Evolutionary conservation across 257 asterid genomes (phyloP).

Genomic region (Capsicum chinense): DNA sequence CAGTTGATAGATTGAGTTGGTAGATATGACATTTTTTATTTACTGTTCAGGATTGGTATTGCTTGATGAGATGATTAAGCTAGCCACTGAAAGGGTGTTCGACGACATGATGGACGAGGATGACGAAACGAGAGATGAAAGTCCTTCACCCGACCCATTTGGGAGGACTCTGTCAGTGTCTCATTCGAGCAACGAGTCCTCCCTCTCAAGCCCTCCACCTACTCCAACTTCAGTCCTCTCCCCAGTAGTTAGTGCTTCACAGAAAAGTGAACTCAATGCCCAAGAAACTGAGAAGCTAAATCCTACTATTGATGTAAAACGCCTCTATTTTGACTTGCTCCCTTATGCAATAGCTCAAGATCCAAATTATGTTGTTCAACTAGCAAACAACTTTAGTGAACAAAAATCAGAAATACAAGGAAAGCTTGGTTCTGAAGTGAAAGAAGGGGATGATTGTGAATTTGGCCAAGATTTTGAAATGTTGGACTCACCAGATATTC

Average conservation of each 20-base stretch:
- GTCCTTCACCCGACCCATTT: conserved; percentile 46
- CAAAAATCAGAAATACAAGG: conserved; percentile 22
- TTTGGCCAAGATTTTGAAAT: conserved; percentile 17
- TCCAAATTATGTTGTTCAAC: conserved; percentile 40
- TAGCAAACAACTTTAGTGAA: conserved; percentile 31
- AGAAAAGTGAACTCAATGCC: conserved; percentile 49
- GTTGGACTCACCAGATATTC: conserved; percentile 34
- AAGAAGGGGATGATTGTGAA: conserved; percentile 22
- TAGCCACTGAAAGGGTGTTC: conserved; percentile 69
- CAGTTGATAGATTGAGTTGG: neutral
- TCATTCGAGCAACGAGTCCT: conserved; percentile 17
- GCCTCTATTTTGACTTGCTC: conserved; percentile 71
- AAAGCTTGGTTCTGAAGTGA: conserved; percentile 34
- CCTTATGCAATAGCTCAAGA: conserved; percentile 59
- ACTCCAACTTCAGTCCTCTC: conserved; percentile 94
- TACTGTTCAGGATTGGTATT: conserved; percentile 52
- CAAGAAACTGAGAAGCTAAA: conserved; percentile 66
- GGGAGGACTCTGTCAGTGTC: conserved; percentile 48
- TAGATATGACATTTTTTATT: neutral
- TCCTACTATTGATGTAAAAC: conserved; percentile 80
- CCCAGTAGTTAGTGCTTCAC: conserved; percentile 36
- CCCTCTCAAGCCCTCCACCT: conserved; percentile 50
- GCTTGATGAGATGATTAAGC: conserved; percentile 73
- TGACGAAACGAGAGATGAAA: conserved; percentile 51
- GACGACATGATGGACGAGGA: conserved; percentile 37